These are phyloP conservation scores for Peronospora farinosa DNA, from an alignment of 352 stramenopile genomes.

Conservation along the genomic window DNA sequence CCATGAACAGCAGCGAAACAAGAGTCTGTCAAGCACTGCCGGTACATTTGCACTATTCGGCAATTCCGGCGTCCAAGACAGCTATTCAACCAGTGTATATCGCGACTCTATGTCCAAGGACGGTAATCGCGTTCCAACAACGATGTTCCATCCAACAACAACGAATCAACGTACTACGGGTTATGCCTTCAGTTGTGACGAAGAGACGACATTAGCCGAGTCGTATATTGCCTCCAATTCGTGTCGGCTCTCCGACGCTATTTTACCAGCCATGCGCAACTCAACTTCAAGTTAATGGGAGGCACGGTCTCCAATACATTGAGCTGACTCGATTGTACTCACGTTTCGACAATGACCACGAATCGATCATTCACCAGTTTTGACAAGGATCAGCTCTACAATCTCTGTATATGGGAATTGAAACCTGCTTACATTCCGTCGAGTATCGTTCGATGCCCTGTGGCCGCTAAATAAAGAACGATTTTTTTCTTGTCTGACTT, in stretches of 20 bases:
- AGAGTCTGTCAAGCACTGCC: conserved; percentile 9
- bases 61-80: conserved; percentile 24
- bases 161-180: conserved; percentile 53
- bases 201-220: conserved; percentile 75
- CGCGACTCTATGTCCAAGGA: conserved; percentile 48
- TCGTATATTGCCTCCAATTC: conserved; percentile 82
- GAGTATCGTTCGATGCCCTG: too few species aligned
- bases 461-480: too few species aligned
- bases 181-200: conserved; percentile 80
- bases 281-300: conserved; percentile 12
- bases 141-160: conserved; percentile 29
- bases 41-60: conserved; percentile 12
- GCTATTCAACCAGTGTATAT: conserved; percentile 62
- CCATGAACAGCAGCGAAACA: conserved; percentile 26
- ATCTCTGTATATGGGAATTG: too few species aligned
- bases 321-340: too few species aligned
- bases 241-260: conserved; percentile 55
- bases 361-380: too few species aligned
- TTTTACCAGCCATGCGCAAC: conserved; percentile 57
- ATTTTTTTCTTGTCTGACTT: too few species aligned
- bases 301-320: too few species aligned
- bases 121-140: conserved; percentile 34
- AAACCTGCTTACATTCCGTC: too few species aligned
- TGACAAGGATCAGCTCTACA: too few species aligned
- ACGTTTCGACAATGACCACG: too few species aligned